Evolutionary conservation across 495 filamentous ascomycete genomes (phyloP), one percentile per base, ranked within the genome.

Genomic region (Articulospora tetracladia): DNA sequence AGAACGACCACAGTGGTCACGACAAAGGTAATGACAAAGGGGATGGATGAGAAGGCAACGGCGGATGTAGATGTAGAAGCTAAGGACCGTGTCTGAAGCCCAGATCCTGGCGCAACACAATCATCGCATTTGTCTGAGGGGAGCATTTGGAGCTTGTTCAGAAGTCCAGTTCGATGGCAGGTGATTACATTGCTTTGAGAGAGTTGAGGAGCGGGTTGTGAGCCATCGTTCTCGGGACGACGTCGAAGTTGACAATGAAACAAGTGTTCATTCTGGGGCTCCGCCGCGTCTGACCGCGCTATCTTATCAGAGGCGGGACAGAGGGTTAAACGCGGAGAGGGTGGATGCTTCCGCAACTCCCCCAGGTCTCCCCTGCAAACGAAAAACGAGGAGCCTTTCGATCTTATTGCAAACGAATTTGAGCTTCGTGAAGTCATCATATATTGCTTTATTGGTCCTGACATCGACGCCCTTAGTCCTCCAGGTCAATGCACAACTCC

Each of bases 11-110:
- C 66, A 55, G 73, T 70, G 65, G 87, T 78, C 58, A 81, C 55
- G 52, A 77, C 55, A 69, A 89, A 90, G 50, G 85, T 88, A 49
- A 80, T 63, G 53, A 87, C 66, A 72, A 90, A 86, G 0, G 84
- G 81, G 1, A 83, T 66, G 15, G 74, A 78, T 17, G 80, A 79
- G 57, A 84, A 65, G 44, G 71, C 63, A 27, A 80, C 63, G 12
- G 74, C 46, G 26, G 51, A 25, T 34, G 61, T 49, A n/a, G 61
- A 63, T 27, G 36, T 30, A 19, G 57, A 60, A 53, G 32, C 46
- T 20, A 57, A 25, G 12, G 57, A 24, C 0, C 44, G 62, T 24
- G n/a, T 50, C 20, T 41, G 23, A 32, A 58, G 46, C 6, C 57
- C 56, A 6, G 65, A 55, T 19, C 39, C 24, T 20, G 26, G 47